Percentiles rank a stretch among this genome's conserved stretches.
phyloP scores from a whole-genome alignment of 2,329 filamentous ascomycete genomes.

The Sphaerostilbella broomeana region DNA sequence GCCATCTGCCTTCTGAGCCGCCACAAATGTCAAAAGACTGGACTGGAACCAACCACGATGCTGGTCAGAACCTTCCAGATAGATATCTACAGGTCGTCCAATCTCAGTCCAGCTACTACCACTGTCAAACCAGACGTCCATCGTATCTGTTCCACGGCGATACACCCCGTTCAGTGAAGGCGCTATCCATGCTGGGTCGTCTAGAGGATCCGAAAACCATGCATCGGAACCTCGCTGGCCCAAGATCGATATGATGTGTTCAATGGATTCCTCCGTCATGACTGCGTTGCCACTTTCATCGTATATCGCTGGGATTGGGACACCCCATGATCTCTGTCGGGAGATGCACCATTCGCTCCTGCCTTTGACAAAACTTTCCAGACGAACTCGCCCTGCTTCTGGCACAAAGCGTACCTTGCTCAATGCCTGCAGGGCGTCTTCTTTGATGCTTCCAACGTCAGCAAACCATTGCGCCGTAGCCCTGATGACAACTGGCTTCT shows the following conservation, averaged over 20 bases:
- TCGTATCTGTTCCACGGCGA: slow-evolving; percentile 80
- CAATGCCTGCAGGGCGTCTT: slow-evolving; percentile 62
- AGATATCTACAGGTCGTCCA: slow-evolving; percentile 64
- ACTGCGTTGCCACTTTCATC: slow-evolving; percentile 64
- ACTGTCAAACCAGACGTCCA: slow-evolving; percentile 99
- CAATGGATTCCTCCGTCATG: slow-evolving; percentile 71
- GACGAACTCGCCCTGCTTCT: slow-evolving; percentile 60
- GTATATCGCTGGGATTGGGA: slow-evolving; percentile 90
- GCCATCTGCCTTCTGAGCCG: slow-evolving; percentile 44
- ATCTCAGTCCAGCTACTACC: slow-evolving; percentile 81
- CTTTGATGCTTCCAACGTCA: slow-evolving; percentile 78
- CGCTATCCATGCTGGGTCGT: slow-evolving; percentile 74
- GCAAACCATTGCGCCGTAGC: slow-evolving; percentile 98
- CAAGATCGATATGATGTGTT: slow-evolving; percentile 77
- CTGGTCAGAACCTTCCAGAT: slow-evolving; percentile 90
- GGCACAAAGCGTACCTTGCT: slow-evolving; percentile 73
- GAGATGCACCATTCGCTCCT: slow-evolving; percentile 98
- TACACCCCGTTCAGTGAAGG: slow-evolving; percentile 55
- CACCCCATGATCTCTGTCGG: slow-evolving; percentile 89
- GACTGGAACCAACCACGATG: slow-evolving; percentile 99
- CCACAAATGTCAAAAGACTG: slow-evolving; percentile 79
- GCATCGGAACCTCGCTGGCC: slow-evolving; percentile 74
- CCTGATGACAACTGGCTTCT: slow-evolving; percentile 81
- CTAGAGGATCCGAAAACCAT: slow-evolving; percentile 80
- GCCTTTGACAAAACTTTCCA: slow-evolving; percentile 80